phyloP scores from a whole-genome alignment of 768 basidiomycete genomes.

The Termitomyces sp. region DNA sequence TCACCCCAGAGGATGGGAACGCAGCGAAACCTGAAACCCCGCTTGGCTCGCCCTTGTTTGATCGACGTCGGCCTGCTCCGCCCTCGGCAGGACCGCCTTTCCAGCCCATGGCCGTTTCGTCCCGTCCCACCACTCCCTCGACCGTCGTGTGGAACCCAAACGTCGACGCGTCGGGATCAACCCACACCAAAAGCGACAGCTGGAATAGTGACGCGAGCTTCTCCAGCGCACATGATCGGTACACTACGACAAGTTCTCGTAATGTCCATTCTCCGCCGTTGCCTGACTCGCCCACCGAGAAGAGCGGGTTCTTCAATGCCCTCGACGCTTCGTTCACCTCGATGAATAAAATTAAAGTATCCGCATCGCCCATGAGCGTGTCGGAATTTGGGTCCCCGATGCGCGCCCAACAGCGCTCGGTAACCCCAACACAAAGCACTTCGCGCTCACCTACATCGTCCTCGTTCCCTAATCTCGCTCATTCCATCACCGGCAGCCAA shows the following conservation, averaged over 20 bases:
- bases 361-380: conserved; percentile 8
- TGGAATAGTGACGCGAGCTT: conserved; percentile 41
- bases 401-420: conserved; percentile 41
- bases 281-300: conserved; percentile 56
- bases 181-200: conserved; percentile 57
- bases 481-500: conserved; percentile 30
- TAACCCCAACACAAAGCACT: conserved; percentile 60
- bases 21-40: conserved; percentile 39
- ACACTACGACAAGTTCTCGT: conserved; percentile 40
- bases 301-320: conserved; percentile 26
- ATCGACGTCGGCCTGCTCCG: conserved; percentile 64
- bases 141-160: conserved; percentile 65
- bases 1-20: conserved; percentile 50
- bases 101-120: conserved; percentile 57
- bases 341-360: conserved; percentile 21
- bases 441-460: conserved; percentile 53
- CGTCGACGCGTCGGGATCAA: conserved; percentile 22
- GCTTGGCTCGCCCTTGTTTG: conserved; percentile 46
- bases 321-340: conserved; percentile 22
- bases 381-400: conserved; percentile 43
- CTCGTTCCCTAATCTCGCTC: conserved; percentile 38
- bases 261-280: conserved; percentile 51
- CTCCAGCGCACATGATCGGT: conserved; percentile 31
- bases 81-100: conserved; percentile 52
- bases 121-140: conserved; percentile 65